Percentiles rank a stretch among this genome's conserved stretches.
phyloP scores from a whole-genome alignment of 257 asterid genomes.

The Nicotiana tomentosiformis region DNA sequence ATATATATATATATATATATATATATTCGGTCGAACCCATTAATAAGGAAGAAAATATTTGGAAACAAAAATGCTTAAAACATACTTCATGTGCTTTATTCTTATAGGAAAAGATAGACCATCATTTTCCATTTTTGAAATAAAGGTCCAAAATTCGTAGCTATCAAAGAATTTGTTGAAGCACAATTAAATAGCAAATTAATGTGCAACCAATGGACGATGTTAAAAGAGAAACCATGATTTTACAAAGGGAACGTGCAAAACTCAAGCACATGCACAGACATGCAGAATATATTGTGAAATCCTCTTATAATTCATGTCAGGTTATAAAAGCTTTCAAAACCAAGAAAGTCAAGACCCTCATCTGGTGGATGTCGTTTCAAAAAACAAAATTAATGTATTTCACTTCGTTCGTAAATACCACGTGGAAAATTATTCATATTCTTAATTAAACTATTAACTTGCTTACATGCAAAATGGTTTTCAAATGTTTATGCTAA shows the following conservation, averaged over 20 bases:
- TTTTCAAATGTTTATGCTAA: neutral
- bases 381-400: too few relatives aligned
- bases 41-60: too few relatives aligned
- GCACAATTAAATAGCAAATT: neutral
- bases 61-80: too few relatives aligned
- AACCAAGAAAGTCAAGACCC: neutral
- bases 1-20: too few relatives aligned
- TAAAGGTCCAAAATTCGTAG: neutral
- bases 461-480: neutral
- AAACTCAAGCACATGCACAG: neutral
- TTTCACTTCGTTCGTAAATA: neutral
- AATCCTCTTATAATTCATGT: neutral
- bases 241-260: neutral
- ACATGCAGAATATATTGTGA: conserved; percentile 3
- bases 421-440: neutral
- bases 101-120: conserved; percentile 4
- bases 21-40: too few relatives aligned
- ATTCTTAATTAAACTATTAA: neutral
- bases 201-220: neutral
- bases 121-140: neutral
- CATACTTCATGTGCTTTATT: too few relatives aligned
- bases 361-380: neutral
- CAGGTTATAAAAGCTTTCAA: neutral
- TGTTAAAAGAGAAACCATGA: neutral
- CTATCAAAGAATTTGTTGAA: neutral